Base-by-base conservation (phyloP, 75 land plant species). In the Pinus taeda region DNA sequence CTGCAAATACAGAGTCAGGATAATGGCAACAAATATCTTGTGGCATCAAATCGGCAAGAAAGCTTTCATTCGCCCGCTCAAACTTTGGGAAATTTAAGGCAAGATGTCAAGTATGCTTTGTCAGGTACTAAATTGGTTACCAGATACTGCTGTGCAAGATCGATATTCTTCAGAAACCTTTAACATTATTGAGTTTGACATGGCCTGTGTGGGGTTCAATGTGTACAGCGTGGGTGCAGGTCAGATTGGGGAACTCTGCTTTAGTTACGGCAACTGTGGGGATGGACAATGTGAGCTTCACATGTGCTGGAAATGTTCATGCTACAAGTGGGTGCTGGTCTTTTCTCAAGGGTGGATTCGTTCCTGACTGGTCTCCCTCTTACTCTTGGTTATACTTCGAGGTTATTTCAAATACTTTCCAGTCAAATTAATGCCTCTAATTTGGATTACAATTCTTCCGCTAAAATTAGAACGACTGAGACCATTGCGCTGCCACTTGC, bases 271-370 rank as follows among this genome's bases (percentile, higher is more conserved):
- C 96, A 36, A 92, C 64, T 58, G 66, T 93, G 2, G 75, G 33
- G 3, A 74, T 79, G n/a, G 88, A 84, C 11, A 55, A 73, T 14
- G 21, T 64, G 3, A 70, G 77, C 8, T 73, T 22, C 39, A 60
- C 57, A 12, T 89, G 92, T 62, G 81, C 86, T 3, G 96, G 96
- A 14, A 84, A 82, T 15, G 90, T 83, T 3, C 37, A 78, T 55
- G 96, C 92, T 2, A 78, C 75, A 74, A 77, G 30, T 45, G 92
- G 90, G 11, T 93, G 96, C 74, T 93, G 96, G 96, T 89, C 92
- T 15, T 93, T 93, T 74, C 90, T 93, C 66, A 93, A 93, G 79
- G 96, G 96, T 30, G 96, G 96, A 37, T 93, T 91, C 64, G 70
- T 73, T 39, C 82, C 82, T 13, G 77, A 84, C 18, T 77, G 76